Evolutionary conservation across 768 basidiomycete species (phyloP).

Genomic region (Russula griseocarnosa): DNA sequence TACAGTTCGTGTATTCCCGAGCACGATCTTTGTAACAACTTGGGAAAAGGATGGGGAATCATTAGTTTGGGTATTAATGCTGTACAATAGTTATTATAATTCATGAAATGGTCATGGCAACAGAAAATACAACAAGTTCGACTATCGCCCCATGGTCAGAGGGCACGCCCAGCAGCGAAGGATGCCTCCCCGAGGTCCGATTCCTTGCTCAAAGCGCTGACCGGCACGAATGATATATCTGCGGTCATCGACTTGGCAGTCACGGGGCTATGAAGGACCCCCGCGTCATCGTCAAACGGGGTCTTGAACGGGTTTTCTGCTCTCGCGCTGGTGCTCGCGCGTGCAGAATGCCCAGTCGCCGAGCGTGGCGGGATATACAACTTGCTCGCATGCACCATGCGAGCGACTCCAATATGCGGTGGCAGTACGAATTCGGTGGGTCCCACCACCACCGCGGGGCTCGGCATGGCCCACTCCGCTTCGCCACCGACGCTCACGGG

Average conservation of each 20-base stretch:
- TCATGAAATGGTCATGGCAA: not conserved
- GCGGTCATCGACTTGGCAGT: conserved; percentile 6
- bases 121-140: not conserved
- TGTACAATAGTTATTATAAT: not conserved
- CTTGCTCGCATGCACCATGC: conserved; percentile 2
- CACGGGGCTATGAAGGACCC: conserved; percentile 5
- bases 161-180: conserved; percentile 17
- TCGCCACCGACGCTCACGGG: conserved; percentile 37
- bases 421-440: conserved; percentile 26
- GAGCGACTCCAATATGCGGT: conserved; percentile 18
- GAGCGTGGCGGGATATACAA: conserved; percentile 34
- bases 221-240: conserved; percentile 15
- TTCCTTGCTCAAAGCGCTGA: not conserved
- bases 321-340: conserved; percentile 37
- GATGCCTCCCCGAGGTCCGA: not conserved
- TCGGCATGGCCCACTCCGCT: conserved; percentile 32
- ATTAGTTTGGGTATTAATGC: not conserved
- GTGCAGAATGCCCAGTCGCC: conserved; percentile 37
- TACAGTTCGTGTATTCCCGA: not conserved
- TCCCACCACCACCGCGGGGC: conserved; percentile 31
- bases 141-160: conserved; percentile 4
- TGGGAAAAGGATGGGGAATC: not conserved
- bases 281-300: conserved; percentile 69
- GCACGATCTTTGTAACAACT: not conserved
- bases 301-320: conserved; percentile 63